Conservation (phyloP, 208 protist genomes). For the Leishmania mexicana region DNA sequence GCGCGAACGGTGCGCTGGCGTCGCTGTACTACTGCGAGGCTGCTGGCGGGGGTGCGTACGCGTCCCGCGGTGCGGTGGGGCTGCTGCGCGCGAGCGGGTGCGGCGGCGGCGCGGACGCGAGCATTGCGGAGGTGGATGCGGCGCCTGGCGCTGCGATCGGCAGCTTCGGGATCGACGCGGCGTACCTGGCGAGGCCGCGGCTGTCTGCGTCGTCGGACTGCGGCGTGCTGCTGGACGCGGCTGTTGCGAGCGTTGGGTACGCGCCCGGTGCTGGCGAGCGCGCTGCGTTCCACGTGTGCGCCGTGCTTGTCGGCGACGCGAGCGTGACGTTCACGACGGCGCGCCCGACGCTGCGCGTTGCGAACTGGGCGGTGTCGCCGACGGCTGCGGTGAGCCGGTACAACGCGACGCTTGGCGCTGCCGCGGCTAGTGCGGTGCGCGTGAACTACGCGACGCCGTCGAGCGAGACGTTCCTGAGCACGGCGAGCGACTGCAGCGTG, state of each 20-base stretch:
- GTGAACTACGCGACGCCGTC: constrained; percentile 55
- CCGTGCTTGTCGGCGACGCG: constrained; percentile 26
- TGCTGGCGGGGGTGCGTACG: constrained; percentile 34
- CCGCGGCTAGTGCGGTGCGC: constrained; percentile 21
- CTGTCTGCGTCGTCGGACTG: constrained; percentile 47
- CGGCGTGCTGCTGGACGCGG: constrained; percentile 13
- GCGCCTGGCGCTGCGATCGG: constrained; percentile 39
- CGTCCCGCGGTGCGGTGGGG: constrained; percentile 41
- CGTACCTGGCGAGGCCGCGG: constrained; percentile 31
- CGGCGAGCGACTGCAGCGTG: constrained; percentile 29
- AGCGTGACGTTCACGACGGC: constrained; percentile 56
- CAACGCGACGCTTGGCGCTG: constrained; percentile 27
- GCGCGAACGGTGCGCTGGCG: constrained; percentile 23
- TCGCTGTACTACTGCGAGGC: constrained; percentile 71
- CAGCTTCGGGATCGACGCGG: constrained; percentile 48
- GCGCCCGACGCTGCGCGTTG: constrained; percentile 47
- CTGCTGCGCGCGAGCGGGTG: constrained; percentile 51
- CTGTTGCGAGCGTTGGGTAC: constrained; percentile 40
- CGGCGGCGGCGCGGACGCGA: constrained; percentile 25
- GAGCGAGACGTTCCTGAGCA: constrained; percentile 49
- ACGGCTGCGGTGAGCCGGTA: constrained; percentile 42
- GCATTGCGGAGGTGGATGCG: constrained; percentile 37
- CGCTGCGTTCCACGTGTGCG: constrained; percentile 65
- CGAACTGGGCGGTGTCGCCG: constrained; percentile 42
- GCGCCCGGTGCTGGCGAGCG: constrained; percentile 39